Conservation (phyloP, 192 early-diverging fungal genomes). For the Podila clonocystis region DNA sequence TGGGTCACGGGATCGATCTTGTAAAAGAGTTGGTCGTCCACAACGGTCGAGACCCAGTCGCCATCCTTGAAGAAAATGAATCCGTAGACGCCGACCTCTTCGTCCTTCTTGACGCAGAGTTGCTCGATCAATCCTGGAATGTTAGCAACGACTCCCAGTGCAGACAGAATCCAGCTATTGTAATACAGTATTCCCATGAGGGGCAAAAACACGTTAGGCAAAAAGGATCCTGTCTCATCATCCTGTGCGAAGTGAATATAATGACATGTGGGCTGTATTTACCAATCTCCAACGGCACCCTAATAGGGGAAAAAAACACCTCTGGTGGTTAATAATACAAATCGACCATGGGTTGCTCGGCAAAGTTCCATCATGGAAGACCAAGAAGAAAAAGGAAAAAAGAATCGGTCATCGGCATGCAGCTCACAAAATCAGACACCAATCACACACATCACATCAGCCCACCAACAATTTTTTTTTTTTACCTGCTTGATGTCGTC, state of each 20-base stretch:
- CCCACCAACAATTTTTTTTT: not conserved
- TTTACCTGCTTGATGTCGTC: slow-evolving; percentile 51
- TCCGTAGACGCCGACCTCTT: slow-evolving; percentile 64
- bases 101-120: slow-evolving; percentile 64
- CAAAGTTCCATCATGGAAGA: not conserved
- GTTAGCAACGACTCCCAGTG: slow-evolving; percentile 54
- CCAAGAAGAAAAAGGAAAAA: not conserved
- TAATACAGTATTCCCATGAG: no score
- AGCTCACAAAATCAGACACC: slow-evolving; percentile 1
- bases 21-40: slow-evolving; percentile 63
- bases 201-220: no score
- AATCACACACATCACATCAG: not conserved
- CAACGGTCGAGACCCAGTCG: slow-evolving; percentile 63
- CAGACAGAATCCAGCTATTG: slow-evolving; percentile 55
- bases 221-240: no score
- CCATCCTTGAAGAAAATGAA: slow-evolving; percentile 69
- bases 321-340: no score
- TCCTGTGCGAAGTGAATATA: no score
- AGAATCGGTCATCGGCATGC: not conserved
- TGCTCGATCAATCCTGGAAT: slow-evolving; percentile 55
- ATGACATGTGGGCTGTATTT: not conserved
- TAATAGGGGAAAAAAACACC: not conserved
- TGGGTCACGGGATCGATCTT: slow-evolving; percentile 16
- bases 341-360: no score
- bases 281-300: slow-evolving; percentile 3